A percentile compares a stretch with the other conserved stretches of the same genome.
Evolutionary conservation across 352 stramenopile species (phyloP).

Genomic region (Globisporangium takayamanum): DNA sequence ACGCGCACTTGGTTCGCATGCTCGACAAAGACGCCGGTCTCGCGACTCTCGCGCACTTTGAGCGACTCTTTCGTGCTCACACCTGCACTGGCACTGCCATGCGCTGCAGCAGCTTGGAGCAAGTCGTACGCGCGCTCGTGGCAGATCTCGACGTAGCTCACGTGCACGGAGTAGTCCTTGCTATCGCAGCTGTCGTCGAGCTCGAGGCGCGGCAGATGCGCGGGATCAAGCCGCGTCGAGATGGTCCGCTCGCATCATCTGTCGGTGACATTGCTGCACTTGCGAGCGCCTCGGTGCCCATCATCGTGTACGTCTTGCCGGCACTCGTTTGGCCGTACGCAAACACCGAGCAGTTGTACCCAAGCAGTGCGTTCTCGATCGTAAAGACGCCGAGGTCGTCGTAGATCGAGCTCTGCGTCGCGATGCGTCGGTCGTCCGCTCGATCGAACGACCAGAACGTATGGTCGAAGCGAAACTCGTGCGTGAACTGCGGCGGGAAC

Average conservation of each 20-base stretch:
- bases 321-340: conserved; percentile 66
- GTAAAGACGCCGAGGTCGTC: conserved; percentile 46
- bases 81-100: background rate
- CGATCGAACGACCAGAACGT: conserved; percentile 70
- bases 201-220: conserved; percentile 43
- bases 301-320: conserved; percentile 75
- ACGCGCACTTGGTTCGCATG: conserved; percentile 40
- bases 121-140: conserved; percentile 74
- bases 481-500: conserved; percentile 49
- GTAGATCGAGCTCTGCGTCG: conserved; percentile 51
- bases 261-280: conserved; percentile 4
- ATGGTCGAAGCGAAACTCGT: conserved; percentile 68
- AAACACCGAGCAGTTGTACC: conserved; percentile 74
- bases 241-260: background rate
- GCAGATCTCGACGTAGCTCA: conserved; percentile 83
- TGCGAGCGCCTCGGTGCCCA: conserved; percentile 20
- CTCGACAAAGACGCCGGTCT: conserved; percentile 63
- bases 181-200: conserved; percentile 12
- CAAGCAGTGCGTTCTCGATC: conserved; percentile 47
- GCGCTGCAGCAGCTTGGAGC: conserved; percentile 16
- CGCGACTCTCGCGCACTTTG: conserved; percentile 66
- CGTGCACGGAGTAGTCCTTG: conserved; percentile 27
- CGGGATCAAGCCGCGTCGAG: conserved; percentile 42
- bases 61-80: conserved; percentile 37
- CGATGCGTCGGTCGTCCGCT: conserved; percentile 19